A percentile compares a stretch with the other conserved stretches of the same genome.
phyloP scores from a whole-genome alignment of 106 monocot species.

The Acorus calamus region DNA sequence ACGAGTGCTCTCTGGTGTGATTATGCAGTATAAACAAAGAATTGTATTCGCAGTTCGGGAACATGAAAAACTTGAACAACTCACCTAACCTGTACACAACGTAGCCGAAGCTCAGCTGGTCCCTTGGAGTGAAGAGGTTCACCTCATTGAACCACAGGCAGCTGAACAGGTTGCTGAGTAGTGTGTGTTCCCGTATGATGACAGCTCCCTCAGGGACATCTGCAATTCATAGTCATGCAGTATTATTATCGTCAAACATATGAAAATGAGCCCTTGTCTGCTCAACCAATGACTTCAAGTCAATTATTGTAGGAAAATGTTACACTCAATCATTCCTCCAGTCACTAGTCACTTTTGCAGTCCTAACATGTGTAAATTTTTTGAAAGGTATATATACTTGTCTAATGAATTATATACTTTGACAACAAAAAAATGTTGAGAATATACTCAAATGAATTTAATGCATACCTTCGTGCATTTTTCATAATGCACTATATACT shows the following conservation, averaged over 20 bases:
- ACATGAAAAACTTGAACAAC: constrained; percentile 79
- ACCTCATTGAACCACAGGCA: constrained; percentile 99
- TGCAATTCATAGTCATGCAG: constrained; percentile 20
- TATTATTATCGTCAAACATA: background rate
- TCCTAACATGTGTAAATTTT: too few relatives aligned
- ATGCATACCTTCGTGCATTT: too few relatives aligned
- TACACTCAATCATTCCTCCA: too few relatives aligned
- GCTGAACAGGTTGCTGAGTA: constrained; percentile 74
- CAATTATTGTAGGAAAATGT: too few relatives aligned
- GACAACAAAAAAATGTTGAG: too few relatives aligned
- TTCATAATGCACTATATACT: too few relatives aligned
- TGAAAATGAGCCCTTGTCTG: too few relatives aligned
- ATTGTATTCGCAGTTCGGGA: constrained; percentile 97
- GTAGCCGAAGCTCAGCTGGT: constrained; percentile 92
- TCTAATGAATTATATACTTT: too few relatives aligned
- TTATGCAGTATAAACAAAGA: constrained; percentile 72
- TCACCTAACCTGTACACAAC: constrained; percentile 61
- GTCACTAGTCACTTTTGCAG: too few relatives aligned
- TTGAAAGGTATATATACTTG: too few relatives aligned
- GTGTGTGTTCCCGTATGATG: constrained; percentile 85
- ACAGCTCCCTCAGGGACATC: constrained; percentile 97
- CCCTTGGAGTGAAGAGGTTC: constrained; percentile 85
- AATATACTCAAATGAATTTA: too few relatives aligned
- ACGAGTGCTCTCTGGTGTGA: constrained; percentile 88
- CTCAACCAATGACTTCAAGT: too few relatives aligned